A percentile compares a stretch with the other conserved stretches of the same genome.
Conservation (phyloP, 345 rosid species). For the Lagerstroemia speciosa region DNA sequence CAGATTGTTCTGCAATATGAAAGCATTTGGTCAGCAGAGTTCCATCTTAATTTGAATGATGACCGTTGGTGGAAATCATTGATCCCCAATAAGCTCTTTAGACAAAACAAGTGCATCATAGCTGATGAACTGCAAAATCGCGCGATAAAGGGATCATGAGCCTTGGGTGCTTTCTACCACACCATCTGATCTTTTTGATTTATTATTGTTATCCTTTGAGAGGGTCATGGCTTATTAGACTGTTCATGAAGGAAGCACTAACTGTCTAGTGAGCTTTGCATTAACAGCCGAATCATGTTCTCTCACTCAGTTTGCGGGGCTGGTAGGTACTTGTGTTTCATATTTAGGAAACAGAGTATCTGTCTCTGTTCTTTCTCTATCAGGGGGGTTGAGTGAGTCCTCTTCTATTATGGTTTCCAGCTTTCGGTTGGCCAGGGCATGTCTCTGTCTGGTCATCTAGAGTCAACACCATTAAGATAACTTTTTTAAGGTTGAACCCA, state of each 20-base stretch:
- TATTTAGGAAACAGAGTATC: background rate
- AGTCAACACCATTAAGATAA: background rate
- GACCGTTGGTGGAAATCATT: background rate
- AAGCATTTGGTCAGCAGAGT: background rate
- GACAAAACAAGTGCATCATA: background rate
- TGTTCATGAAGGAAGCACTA: background rate
- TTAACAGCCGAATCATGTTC: background rate
- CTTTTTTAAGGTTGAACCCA: background rate
- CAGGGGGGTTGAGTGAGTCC: background rate
- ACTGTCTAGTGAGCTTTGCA: background rate
- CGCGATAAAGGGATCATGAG: slow-evolving; percentile 2
- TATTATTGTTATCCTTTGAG: background rate
- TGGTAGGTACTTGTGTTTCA: too few relatives aligned
- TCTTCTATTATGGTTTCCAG: background rate
- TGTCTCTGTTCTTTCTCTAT: background rate
- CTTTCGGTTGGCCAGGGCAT: background rate
- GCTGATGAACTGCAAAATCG: background rate
- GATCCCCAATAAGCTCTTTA: background rate
- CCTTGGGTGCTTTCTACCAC: slow-evolving; percentile 2
- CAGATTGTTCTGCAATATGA: background rate
- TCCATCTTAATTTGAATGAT: background rate
- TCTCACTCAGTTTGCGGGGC: background rate
- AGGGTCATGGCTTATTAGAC: background rate
- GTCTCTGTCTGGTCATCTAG: background rate
- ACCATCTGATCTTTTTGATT: background rate